Evolutionary conservation across 768 basidiomycete species (phyloP), one percentile per base, ranked within the genome.

Genomic region (Tulasnella calospora): DNA sequence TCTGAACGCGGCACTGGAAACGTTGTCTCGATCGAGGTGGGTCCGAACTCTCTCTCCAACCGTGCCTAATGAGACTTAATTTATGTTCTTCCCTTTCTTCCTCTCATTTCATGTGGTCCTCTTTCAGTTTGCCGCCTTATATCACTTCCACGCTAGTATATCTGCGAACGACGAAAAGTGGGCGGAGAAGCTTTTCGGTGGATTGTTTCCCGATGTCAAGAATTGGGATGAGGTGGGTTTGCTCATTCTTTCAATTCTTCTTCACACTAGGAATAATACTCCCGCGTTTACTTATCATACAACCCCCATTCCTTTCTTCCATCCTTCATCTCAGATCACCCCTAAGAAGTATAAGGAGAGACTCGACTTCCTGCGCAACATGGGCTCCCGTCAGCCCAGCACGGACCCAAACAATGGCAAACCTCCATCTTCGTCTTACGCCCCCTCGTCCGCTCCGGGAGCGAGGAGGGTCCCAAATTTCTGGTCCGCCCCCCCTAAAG

Each of bases 151-250:
- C 55, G 33, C 77, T 9, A 74, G 72, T 23, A 80, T 80, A 27
- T 81, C 80, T 9, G 30, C 46, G 4, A 55, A 78, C 13, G 80
- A 81, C 69, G 80, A 79, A 57, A 80, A 71, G 10, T 81, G 79
- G 79, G 78, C 71, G 6, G 67, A 78, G 35, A 15, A 1, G 9
- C 9, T 40, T 9, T 3, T 77, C 3, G n/a, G 69, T 19, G 30
- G 23, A 21, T 1, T 79, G 7, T 79, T 79, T 35, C 38, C 17
- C 38, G 61, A 35, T 0, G 57, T 51, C 36, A 57, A 30, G 70
- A 21, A 27, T 57, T 79, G 75, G 75, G 79, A 79, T 41, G 47
- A 80, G 9, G 70, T 80, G 36, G 7, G 79, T 51, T 51, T 23
- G 5, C 19, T 3, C 21, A 2, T 19, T 23, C 10, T 51, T 40